Evolutionary conservation across 495 filamentous ascomycete species (phyloP).

Genomic region (Xylaria grammica): DNA sequence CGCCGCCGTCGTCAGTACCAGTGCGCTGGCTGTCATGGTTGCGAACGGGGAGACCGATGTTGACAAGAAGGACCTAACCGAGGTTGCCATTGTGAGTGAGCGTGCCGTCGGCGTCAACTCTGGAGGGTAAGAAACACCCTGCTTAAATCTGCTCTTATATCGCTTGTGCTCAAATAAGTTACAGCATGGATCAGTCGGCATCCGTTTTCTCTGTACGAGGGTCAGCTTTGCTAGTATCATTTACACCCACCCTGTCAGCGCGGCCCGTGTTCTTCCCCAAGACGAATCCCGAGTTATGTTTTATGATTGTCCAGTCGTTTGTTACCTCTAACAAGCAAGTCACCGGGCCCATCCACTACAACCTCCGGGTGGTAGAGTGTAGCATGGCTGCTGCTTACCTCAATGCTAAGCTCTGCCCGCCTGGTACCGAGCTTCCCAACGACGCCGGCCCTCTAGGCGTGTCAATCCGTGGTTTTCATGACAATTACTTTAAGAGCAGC

Average conservation of each 20-base stretch:
- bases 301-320: constrained; percentile 93
- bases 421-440: constrained; percentile 67
- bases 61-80: constrained; percentile 86
- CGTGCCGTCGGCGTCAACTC: constrained; percentile 95
- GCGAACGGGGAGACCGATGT: constrained; percentile 81
- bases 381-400: constrained; percentile 79
- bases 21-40: constrained; percentile 83
- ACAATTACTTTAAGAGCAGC: constrained; percentile 68
- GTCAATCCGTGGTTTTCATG: constrained; percentile 84
- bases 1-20: constrained; percentile 91
- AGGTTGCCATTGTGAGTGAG: constrained; percentile 92
- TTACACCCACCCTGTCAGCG: constrained; percentile 78
- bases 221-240: constrained; percentile 87
- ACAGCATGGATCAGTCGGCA: constrained; percentile 94
- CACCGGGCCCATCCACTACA: constrained; percentile 91
- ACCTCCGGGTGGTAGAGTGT: constrained; percentile 94
- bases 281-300: constrained; percentile 80
- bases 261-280: constrained; percentile 83
- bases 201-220: constrained; percentile 89
- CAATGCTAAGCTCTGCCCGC: constrained; percentile 56
- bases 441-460: constrained; percentile 85
- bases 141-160: neutral
- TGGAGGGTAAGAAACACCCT: constrained; percentile 68
- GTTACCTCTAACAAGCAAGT: constrained; percentile 93
- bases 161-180: constrained; percentile 23